These are phyloP conservation scores for Mesotaenium endlicherianum DNA, from an alignment of 139 green algal species.

Conservation along the genomic window DNA sequence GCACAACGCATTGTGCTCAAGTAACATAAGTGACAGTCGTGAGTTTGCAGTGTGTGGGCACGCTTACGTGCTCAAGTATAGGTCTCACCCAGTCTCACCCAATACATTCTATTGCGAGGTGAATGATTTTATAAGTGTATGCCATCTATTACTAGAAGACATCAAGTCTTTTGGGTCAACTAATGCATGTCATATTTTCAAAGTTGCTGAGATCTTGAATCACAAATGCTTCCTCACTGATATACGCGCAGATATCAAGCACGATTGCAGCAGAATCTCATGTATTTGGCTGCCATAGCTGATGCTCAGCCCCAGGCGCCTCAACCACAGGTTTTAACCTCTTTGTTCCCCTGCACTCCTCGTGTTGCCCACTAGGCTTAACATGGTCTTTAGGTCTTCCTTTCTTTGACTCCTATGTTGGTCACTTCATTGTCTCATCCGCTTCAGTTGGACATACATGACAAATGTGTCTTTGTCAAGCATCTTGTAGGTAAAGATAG, in stretches of 20 bases:
- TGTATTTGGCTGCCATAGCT: slow-evolving; percentile 65
- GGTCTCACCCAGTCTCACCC: too few species aligned
- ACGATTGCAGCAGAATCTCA: slow-evolving; percentile 62
- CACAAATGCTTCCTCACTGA: too few species aligned
- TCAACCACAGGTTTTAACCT: slow-evolving; percentile 1
- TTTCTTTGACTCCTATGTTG: neutral
- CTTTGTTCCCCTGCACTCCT: neutral
- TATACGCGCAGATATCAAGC: slow-evolving; percentile 57
- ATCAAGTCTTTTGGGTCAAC: too few species aligned
- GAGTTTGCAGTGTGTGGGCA: too few species aligned
- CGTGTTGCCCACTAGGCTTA: neutral
- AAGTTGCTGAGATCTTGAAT: too few species aligned
- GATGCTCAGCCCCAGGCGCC: slow-evolving; percentile 59
- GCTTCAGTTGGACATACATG: neutral
- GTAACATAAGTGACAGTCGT: too few species aligned
- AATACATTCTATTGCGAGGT: too few species aligned
- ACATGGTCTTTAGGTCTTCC: neutral
- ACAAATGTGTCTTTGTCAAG: neutral
- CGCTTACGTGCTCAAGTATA: too few species aligned
- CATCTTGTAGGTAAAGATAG: neutral
- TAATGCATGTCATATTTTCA: too few species aligned
- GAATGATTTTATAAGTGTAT: too few species aligned
- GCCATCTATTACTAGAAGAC: too few species aligned
- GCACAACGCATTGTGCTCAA: too few species aligned
- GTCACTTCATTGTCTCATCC: neutral